Evolutionary conservation across 2,329 filamentous ascomycete species (phyloP).

Genomic region (Exophiala mesophila): DNA sequence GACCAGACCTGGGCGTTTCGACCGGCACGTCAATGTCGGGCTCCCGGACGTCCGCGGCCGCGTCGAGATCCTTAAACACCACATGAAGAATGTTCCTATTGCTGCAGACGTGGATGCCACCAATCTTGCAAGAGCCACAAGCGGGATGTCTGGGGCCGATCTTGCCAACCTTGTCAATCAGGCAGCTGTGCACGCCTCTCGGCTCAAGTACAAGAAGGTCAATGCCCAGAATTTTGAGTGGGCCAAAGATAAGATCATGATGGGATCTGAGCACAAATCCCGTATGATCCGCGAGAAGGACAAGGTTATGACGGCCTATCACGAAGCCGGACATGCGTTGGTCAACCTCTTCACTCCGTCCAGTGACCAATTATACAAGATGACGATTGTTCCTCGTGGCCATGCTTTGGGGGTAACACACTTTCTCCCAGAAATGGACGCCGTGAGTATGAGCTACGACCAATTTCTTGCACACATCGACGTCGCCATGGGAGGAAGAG

Average conservation of each 20-base stretch:
- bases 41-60: constrained; percentile 91
- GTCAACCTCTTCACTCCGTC: constrained; percentile 77
- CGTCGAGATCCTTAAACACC: constrained; percentile 86
- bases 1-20: constrained; percentile 89
- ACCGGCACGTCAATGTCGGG: constrained; percentile 82
- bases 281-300: constrained; percentile 90
- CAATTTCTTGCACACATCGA: constrained; percentile 79
- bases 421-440: constrained; percentile 74
- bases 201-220: constrained; percentile 71
- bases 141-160: constrained; percentile 91
- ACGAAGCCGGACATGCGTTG: constrained; percentile 92
- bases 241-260: constrained; percentile 97
- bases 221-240: constrained; percentile 81
- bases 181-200: constrained; percentile 89
- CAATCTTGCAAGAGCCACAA: constrained; percentile 77
- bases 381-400: constrained; percentile 91
- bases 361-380: constrained; percentile 82
- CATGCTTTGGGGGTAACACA: constrained; percentile 81
- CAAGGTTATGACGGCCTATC: constrained; percentile 84
- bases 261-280: constrained; percentile 88
- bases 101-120: constrained; percentile 75
- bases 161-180: constrained; percentile 96
- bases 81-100: constrained; percentile 85
- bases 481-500: constrained; percentile 77
- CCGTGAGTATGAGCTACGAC: constrained; percentile 78